Percentiles rank a stretch among this genome's conserved stretches.
Evolutionary conservation across 2,329 filamentous ascomycete genomes (phyloP).

Genomic region (Hypomyces perniciosus): DNA sequence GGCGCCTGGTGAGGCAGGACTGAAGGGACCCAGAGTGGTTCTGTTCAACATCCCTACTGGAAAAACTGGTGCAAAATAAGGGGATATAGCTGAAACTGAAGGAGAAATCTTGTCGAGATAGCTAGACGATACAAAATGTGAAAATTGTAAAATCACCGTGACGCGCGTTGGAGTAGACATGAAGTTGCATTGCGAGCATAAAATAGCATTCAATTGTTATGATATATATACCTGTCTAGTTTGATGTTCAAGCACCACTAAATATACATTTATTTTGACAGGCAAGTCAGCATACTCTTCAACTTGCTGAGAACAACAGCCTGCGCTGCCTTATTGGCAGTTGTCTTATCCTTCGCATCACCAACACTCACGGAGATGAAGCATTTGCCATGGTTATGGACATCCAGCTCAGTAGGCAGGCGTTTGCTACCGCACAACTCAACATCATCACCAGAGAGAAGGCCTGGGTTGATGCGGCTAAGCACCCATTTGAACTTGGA

Average conservation of each 20-base stretch:
- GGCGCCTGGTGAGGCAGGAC: slow-evolving; percentile 43
- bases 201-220: no score
- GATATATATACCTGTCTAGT: no score
- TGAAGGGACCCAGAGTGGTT: slow-evolving; percentile 44
- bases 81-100: not conserved
- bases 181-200: no score
- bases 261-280: slow-evolving; percentile 12
- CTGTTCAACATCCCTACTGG: slow-evolving; percentile 55
- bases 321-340: slow-evolving; percentile 30
- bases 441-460: slow-evolving; percentile 50
- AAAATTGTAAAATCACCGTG: not conserved
- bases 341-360: slow-evolving; percentile 53
- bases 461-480: slow-evolving; percentile 52
- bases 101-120: not conserved
- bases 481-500: slow-evolving; percentile 59
- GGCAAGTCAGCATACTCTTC: slow-evolving; percentile 25
- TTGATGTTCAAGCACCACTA: no score
- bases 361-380: slow-evolving; percentile 59
- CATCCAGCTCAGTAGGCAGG: slow-evolving; percentile 53
- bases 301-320: slow-evolving; percentile 27
- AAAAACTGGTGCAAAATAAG: slow-evolving; percentile 19
- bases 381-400: slow-evolving; percentile 48
- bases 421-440: slow-evolving; percentile 48
- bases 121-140: not conserved
- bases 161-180: no score